A percentile compares a stretch with the other conserved stretches of the same genome.
Evolutionary conservation across 192 early-diverging fungal species (phyloP).

Genomic region (Coemansia sp.): DNA sequence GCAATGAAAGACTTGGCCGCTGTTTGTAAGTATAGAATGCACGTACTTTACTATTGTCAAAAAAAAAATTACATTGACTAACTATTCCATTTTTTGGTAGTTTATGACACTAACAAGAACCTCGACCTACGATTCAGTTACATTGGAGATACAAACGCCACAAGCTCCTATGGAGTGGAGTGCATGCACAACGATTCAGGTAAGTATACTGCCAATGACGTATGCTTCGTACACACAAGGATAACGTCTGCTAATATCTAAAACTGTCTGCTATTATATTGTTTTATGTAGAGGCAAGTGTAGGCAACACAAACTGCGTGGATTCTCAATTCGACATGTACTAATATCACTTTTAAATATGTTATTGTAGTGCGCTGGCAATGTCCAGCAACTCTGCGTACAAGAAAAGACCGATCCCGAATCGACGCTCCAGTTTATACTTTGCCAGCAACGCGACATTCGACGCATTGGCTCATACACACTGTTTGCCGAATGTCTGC

Average conservation of each 20-base stretch:
- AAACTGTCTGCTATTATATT: background rate
- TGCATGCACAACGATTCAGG: conserved; percentile 46
- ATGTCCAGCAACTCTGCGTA: conserved; percentile 55
- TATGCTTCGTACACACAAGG: background rate
- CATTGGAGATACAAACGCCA: conserved; percentile 38
- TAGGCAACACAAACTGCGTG: background rate
- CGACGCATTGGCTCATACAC: conserved; percentile 39
- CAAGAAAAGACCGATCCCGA: conserved; percentile 41
- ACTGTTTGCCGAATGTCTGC: conserved; percentile 40
- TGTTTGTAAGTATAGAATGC: conserved; percentile 39
- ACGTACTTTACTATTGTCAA: background rate
- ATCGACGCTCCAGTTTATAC: conserved; percentile 41
- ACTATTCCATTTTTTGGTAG: conserved; percentile 20
- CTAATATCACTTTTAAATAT: background rate
- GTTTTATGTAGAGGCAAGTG: conserved; percentile 11
- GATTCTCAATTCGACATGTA: background rate
- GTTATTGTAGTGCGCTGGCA: conserved; percentile 45
- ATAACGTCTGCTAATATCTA: background rate
- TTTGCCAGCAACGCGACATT: conserved; percentile 37
- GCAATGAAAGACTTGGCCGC: conserved; percentile 54
- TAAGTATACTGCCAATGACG: conserved; percentile 15
- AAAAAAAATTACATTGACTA: background rate
- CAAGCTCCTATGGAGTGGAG: conserved; percentile 32
- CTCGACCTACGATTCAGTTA: conserved; percentile 46
- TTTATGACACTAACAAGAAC: conserved; percentile 37